Evolutionary conservation across 768 basidiomycete genomes (phyloP).

Genomic region (Punctularia strigosozonata): DNA sequence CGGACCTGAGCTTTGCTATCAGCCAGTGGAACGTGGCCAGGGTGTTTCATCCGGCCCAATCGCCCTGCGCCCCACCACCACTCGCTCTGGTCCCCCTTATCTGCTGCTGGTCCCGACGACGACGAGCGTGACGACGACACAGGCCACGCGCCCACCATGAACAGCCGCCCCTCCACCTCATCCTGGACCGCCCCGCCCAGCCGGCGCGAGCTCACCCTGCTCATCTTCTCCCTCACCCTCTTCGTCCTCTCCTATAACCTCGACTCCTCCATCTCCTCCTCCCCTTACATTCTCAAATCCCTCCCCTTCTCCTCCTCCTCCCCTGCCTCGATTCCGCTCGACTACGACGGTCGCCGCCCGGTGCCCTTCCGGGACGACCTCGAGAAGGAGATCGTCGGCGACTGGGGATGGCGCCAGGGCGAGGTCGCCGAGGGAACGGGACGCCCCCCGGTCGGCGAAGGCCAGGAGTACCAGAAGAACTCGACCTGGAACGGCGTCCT

Average conservation of each 20-base stretch:
- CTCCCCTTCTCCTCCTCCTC: slow-evolving; percentile 26
- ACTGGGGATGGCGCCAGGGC: slow-evolving; percentile 55
- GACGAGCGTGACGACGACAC: too few relatives aligned
- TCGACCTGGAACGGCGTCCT: slow-evolving; percentile 18
- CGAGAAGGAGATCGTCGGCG: slow-evolving; percentile 55
- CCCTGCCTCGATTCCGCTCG: slow-evolving; percentile 18
- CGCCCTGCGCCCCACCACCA: too few relatives aligned
- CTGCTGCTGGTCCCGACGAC: too few relatives aligned
- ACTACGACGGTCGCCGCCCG: slow-evolving; percentile 38
- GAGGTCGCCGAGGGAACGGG: slow-evolving; percentile 44
- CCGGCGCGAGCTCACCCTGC: slow-evolving; percentile 59
- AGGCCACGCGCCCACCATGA: too few relatives aligned
- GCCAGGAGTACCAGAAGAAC: slow-evolving; percentile 10
- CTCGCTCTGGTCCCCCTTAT: too few relatives aligned
- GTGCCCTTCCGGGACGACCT: slow-evolving; percentile 42
- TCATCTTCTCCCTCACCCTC: slow-evolving; percentile 50
- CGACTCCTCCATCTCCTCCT: slow-evolving; percentile 47
- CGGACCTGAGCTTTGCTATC: too few relatives aligned
- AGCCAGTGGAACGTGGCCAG: too few relatives aligned
- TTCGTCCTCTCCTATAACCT: slow-evolving; percentile 70
- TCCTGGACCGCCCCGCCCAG: slow-evolving; percentile 61
- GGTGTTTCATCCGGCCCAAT: too few relatives aligned
- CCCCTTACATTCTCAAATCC: too few relatives aligned
- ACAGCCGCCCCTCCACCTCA: too few relatives aligned
- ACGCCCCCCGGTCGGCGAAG: slow-evolving; percentile 29